Evolutionary conservation across 169 alveolate species (phyloP), one percentile per base, ranked within the genome.

Genomic region (Cryptosporidium sp.): DNA sequence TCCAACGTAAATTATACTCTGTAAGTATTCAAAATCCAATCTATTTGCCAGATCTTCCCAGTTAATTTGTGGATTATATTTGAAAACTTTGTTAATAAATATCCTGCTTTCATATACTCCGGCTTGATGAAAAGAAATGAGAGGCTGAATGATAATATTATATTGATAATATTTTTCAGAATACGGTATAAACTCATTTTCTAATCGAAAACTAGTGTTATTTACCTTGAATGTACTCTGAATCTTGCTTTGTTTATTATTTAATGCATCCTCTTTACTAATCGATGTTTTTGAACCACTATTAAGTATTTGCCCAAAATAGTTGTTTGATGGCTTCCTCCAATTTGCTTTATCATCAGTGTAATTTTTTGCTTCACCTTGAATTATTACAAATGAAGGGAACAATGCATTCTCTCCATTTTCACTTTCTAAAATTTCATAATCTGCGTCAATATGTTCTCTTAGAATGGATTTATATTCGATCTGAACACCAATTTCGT

Each of bases 91-190:
- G 45, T 61, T 31, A 41, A 41, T 62, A 65, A 62, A 80, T 9
- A 80, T 65, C 37, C 48, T 50, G 23, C 89, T 80, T 33, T 80
- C 89, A 62, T 80, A 80, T 18, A 80, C 75, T n/a, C 89, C 89
- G 2, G 41, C 89, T 21, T 80, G 62, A 61, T 45, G 23, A 80
- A 43, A 80, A 16, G 75, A 50, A 45, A 80, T 80, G 2, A 80
- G 39, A 29, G 89, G 89, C 29, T 62, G 74, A 7, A 80, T 65
- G 18, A 80, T 31, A 41, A 80, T 48, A 23, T 23, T 18, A 41
- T 62, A 80, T 18, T 62, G 73, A 59, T 21, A 43, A 62, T 45
- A 18, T 26, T 61, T 26, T 39, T 41, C 16, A 3, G 4, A 18
- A 61, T 26, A 31, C 8, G 21, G 7, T 18, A 0, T 18, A 6